Evolutionary conservation across 1,284 basidiomycete genomes (phyloP).

Genomic region (Ustilago xerochloae): DNA sequence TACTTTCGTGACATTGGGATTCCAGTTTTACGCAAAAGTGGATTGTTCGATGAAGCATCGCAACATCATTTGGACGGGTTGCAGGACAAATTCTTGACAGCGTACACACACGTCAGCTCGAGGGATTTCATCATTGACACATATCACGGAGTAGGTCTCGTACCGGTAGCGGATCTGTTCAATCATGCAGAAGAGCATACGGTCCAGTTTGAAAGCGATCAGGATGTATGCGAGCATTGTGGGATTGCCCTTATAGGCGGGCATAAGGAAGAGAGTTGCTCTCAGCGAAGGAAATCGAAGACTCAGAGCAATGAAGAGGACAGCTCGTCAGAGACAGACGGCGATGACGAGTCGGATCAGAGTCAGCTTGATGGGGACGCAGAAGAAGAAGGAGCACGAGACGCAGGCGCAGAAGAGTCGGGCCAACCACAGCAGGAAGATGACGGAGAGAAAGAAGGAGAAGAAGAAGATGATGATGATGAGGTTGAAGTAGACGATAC

Average conservation of each 20-base stretch:
- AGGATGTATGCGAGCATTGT: slow-evolving; percentile 59
- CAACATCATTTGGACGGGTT: slow-evolving; percentile 22
- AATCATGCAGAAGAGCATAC: slow-evolving; percentile 55
- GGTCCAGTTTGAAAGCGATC: slow-evolving; percentile 62
- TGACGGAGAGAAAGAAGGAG: neutral
- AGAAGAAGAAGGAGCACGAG: neutral
- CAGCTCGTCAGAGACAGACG: neutral
- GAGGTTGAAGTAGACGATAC: slow-evolving; percentile 31
- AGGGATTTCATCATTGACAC: slow-evolving; percentile 62
- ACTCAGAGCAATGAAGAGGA: too few species aligned
- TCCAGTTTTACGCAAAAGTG: slow-evolving; percentile 13
- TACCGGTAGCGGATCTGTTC: slow-evolving; percentile 62
- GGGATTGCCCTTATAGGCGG: slow-evolving; percentile 41
- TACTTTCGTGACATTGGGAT: slow-evolving; percentile 30
- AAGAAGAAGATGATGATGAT: neutral
- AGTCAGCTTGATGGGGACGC: neutral
- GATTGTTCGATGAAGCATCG: slow-evolving; percentile 10
- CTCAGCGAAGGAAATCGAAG: neutral
- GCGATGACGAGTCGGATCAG: neutral
- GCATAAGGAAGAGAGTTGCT: slow-evolving; percentile 19
- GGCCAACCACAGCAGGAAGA: neutral
- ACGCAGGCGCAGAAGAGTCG: neutral
- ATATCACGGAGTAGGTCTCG: slow-evolving; percentile 55
- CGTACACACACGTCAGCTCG: slow-evolving; percentile 55
- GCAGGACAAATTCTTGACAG: slow-evolving; percentile 28